phyloP scores from a whole-genome alignment of 805 yeast species.

The Lipomyces orientalis region DNA sequence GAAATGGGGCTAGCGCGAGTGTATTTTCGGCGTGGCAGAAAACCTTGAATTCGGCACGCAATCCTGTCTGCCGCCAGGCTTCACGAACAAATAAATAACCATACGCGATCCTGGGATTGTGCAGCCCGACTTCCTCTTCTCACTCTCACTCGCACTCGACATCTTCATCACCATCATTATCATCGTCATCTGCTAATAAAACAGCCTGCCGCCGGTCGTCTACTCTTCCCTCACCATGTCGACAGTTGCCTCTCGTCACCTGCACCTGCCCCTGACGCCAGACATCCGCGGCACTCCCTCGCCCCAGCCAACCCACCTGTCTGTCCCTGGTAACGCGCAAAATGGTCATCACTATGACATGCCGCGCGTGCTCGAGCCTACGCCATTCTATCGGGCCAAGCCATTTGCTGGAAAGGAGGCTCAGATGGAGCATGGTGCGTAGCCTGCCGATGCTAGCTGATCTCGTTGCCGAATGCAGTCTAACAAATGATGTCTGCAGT shows the following conservation, averaged over 20 bases:
- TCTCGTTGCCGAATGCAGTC: neutral
- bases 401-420: slow-evolving; percentile 80
- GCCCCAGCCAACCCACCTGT: slow-evolving; percentile 32
- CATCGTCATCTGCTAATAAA: too few species aligned
- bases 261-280: slow-evolving; percentile 12
- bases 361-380: slow-evolving; percentile 20
- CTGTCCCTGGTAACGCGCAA: slow-evolving; percentile 25
- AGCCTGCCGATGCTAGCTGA: neutral
- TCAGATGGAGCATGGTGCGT: slow-evolving; percentile 64
- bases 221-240: neutral
- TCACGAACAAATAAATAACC: too few species aligned
- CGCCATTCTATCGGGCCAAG: slow-evolving; percentile 61
- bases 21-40: neutral
- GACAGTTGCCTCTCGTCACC: neutral
- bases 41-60: neutral
- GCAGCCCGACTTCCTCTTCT: too few species aligned
- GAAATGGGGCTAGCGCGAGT: neutral
- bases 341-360: slow-evolving; percentile 3
- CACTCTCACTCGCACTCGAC: neutral
- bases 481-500: slow-evolving; percentile 53
- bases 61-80: too few species aligned
- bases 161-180: too few species aligned
- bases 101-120: too few species aligned
- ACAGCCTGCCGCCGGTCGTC: neutral
- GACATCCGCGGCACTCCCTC: slow-evolving; percentile 26